Base-by-base conservation (phyloP, 2,329 filamentous ascomycete genomes). In the Neodidymelliopsis sp. region DNA sequence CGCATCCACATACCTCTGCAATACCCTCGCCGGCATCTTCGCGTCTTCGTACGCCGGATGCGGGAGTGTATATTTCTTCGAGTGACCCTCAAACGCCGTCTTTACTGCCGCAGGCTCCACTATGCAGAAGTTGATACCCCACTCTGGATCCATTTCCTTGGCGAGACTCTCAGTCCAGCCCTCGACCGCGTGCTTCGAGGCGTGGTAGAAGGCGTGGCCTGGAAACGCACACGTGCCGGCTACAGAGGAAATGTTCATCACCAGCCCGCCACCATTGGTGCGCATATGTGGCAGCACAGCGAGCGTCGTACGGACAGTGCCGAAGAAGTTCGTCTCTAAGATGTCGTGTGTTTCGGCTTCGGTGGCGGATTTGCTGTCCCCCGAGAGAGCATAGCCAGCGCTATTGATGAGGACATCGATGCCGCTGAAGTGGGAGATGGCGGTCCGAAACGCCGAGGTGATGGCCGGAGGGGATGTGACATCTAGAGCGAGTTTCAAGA, bases 361-460 rank as follows among this genome's bases (percentile, higher is more conserved):
- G 4, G 62, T 62, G 4, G 69, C 66, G n/a, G 57, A 54, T 46
- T 71, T 63, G 18, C 24, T 59, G 37, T 41, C 74, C 6, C 49
- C 73, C 23, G 76, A 76, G 6, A 67, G 42, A 1, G 53, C 44
- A 2, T 70, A 62, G 1, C 76, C 64, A 57, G 90, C 89, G 2
- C 63, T 63, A 1, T 56, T 49, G 11, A 81, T 61, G 0, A 77
- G 71, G 1, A 57, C 48, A n/a, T 75, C 65, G 43, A 80, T 72
- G 1, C 91, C 89, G 65, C 91, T 88, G 69, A 85, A 93, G 33
- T 78, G 79, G 73, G 87, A 77, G 69, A 92, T 85, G 62, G 89
- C 88, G 0, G 60, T 53, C 0, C 45, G 20, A 11, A 80, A 56
- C 0, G 76, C 75, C 1, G 43, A 40, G 7, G 70, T 56, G 47